These are phyloP conservation scores for Rhizopus delemar DNA, from an alignment of 371 early-diverging fungal genomes.

Conservation along the genomic window DNA sequence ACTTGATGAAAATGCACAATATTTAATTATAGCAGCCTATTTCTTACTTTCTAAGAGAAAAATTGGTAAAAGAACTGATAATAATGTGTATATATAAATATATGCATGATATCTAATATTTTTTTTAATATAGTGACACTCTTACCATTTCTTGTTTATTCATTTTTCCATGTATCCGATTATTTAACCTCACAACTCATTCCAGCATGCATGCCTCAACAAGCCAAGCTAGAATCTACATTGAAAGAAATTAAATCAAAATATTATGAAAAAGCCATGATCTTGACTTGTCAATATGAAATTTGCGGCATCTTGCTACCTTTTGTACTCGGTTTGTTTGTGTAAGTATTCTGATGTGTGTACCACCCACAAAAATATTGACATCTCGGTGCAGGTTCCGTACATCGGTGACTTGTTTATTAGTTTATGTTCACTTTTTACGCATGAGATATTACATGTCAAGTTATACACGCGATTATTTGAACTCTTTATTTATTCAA, in stretches of 20 bases:
- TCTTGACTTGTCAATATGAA: constrained; percentile 68
- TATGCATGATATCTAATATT: neutral
- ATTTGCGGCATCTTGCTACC: constrained; percentile 72
- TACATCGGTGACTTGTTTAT: constrained; percentile 67
- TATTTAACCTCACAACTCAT: constrained; percentile 66
- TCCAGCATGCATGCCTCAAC: constrained; percentile 40
- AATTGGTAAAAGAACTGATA: constrained; percentile 44
- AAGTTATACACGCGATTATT: constrained; percentile 10
- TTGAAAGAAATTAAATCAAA: constrained; percentile 52
- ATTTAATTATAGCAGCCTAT: constrained; percentile 70
- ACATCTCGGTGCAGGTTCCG: constrained; percentile 38
- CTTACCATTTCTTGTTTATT: constrained; percentile 76
- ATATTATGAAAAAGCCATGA: constrained; percentile 65
- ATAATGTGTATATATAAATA: neutral
- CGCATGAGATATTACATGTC: constrained; percentile 68
- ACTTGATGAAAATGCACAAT: constrained; percentile 80
- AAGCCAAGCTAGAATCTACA: constrained; percentile 32
- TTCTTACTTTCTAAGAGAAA: constrained; percentile 70
- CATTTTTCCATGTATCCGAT: constrained; percentile 74
- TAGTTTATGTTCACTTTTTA: constrained; percentile 77
- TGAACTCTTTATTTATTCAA: constrained; percentile 2
- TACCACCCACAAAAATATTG: neutral
- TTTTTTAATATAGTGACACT: constrained; percentile 55
- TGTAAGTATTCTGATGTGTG: constrained; percentile 35
- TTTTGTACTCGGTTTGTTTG: constrained; percentile 61